Base-by-base conservation (phyloP, 2,329 filamentous ascomycete genomes). In the Chaetothyriales sp. region DNA sequence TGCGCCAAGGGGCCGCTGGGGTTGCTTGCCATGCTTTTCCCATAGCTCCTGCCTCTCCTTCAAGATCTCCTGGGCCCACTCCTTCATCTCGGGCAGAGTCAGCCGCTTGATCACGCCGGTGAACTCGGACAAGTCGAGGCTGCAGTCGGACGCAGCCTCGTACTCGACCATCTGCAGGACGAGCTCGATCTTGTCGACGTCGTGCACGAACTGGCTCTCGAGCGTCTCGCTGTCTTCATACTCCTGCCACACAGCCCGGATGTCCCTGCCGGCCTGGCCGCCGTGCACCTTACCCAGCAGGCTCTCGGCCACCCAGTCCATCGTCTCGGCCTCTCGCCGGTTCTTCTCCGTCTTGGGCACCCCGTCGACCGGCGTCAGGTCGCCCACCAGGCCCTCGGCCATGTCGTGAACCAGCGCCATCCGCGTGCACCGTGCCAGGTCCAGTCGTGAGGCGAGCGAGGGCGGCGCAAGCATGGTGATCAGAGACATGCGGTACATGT, bases 401-500 rank as follows among this genome's bases (percentile, higher is more conserved):
- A 98, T 95, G 70, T 98, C 92, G 72, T 98, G 92, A 44, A 98
- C 74, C 32, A 98, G 76, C 22, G 88, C 90, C 89, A 98, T 95
- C 70, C 86, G 86, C 61, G 87, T 90, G 73, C 92, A 98, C 60
- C 81, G 83, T 22, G 77, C 69, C 42, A 95, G 75, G 64, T 96
- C 84, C 62, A 96, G 74, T 42, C 77, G 77, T 0, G 79, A 69
- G 2, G 80, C 75, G 9, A 95, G 78, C 1, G 83, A 70, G 0
- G 85, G 75, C 1, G 92, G 90, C 2, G 87, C 88, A 57, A 95
- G 79, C 81, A 98, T 86, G 57, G 86, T 88, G 67, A 98, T 87
- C 59, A 98, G 78, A 47, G 89, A 87, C 92, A 98, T 98, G 70
- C 92, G 88, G 70, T 96, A 98, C 92, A 98, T 98, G 75, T 98